Evolutionary conservation across 1,284 basidiomycete genomes (phyloP).

Genomic region (Pseudomicrostroma phylloplanum): DNA sequence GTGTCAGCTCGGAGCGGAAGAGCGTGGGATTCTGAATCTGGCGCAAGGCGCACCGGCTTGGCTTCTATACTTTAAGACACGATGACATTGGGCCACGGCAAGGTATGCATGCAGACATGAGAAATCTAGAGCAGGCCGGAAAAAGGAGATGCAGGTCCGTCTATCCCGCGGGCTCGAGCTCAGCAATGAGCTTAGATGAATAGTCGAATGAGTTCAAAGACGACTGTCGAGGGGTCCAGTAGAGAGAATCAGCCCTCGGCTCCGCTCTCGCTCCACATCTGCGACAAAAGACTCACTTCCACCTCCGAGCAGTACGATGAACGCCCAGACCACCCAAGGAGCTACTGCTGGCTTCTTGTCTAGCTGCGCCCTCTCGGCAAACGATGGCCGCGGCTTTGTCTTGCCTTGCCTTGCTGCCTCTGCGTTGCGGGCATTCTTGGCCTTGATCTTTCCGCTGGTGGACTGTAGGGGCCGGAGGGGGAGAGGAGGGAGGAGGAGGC

Average conservation of each 20-base stretch:
- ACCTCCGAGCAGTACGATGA: not conserved
- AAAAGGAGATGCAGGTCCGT: too few relatives aligned
- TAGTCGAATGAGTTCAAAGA: not conserved
- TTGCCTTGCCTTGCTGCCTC: not conserved
- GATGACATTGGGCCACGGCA: too few relatives aligned
- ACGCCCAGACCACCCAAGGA: not conserved
- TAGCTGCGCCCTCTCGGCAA: not conserved
- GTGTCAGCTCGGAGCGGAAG: too few relatives aligned
- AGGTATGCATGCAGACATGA: too few relatives aligned
- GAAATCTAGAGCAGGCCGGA: too few relatives aligned
- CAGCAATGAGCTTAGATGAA: not conserved
- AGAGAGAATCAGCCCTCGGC: not conserved
- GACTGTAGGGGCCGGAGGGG: not conserved
- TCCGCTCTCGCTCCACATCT: not conserved
- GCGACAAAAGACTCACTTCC: not conserved
- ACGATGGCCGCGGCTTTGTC: conserved; percentile 5
- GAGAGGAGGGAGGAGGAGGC: not conserved
- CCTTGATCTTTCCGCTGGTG: conserved; percentile 1
- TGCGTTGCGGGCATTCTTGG: conserved; percentile 8
- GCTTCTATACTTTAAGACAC: too few relatives aligned
- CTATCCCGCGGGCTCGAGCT: too few relatives aligned
- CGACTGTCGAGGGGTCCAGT: not conserved
- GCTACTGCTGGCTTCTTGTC: conserved; percentile 3
- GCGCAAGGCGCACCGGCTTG: too few relatives aligned
- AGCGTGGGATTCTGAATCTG: too few relatives aligned